phyloP scores from a whole-genome alignment of 352 stramenopile species.

The Pythium aphanidermatum region DNA sequence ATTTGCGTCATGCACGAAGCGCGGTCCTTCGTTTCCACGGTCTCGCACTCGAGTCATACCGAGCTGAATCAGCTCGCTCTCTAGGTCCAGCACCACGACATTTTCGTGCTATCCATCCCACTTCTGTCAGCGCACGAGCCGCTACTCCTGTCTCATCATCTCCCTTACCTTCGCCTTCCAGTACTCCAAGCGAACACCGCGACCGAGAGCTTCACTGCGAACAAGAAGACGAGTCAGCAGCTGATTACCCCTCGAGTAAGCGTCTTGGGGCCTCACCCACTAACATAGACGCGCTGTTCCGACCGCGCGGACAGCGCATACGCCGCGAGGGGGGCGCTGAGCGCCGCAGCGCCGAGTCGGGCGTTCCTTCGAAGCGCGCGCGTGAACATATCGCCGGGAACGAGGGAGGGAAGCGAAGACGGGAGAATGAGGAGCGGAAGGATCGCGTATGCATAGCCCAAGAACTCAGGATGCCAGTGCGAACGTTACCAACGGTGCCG shows the following conservation, averaged over 20 bases:
- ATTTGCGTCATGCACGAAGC: constrained; percentile 74
- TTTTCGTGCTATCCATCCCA: constrained; percentile 64
- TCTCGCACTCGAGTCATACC: constrained; percentile 77
- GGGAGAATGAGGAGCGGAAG: too few relatives aligned
- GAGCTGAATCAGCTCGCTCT: constrained; percentile 81
- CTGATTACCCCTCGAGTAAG: constrained; percentile 6
- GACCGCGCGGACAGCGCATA: constrained; percentile 22
- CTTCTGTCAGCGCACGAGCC: not conserved
- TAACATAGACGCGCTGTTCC: constrained; percentile 64
- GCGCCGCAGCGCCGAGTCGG: constrained; percentile 20
- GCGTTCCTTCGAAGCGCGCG: constrained; percentile 15
- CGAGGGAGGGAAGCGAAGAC: too few relatives aligned
- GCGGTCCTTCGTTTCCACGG: constrained; percentile 52
- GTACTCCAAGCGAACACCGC: constrained; percentile 72
- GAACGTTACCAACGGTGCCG: not conserved
- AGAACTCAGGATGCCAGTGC: too few relatives aligned
- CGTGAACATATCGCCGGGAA: constrained; percentile 22
- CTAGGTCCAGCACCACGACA: constrained; percentile 76
- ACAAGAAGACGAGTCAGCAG: not conserved
- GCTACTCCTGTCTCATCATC: too few relatives aligned
- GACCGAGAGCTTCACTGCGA: constrained; percentile 62
- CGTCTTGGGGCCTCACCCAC: constrained; percentile 36
- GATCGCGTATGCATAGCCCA: too few relatives aligned
- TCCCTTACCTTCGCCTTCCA: constrained; percentile 89
- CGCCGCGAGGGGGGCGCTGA: constrained; percentile 28